phyloP scores from a whole-genome alignment of 306 rosid genomes.

The Sesbania bispinosa region DNA sequence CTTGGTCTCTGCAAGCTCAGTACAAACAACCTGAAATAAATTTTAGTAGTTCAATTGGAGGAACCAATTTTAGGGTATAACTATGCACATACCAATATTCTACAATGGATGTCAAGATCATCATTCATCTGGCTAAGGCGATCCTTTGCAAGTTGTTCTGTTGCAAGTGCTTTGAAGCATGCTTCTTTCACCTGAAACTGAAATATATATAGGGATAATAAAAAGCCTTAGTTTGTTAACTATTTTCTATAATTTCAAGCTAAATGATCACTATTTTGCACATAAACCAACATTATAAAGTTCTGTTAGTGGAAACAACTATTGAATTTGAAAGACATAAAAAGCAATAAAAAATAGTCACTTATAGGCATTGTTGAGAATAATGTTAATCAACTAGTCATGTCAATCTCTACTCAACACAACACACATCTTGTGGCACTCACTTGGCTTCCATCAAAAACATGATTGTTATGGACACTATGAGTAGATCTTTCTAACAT shows the following conservation, averaged over 20 bases:
- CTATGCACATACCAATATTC: slow-evolving; percentile 46
- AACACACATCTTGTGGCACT: slow-evolving; percentile 20
- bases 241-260: background rate
- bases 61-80: background rate
- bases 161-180: slow-evolving; percentile 61
- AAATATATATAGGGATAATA: background rate
- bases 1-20: slow-evolving; percentile 66
- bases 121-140: slow-evolving; percentile 62
- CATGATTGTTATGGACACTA: slow-evolving; percentile 21
- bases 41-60: slow-evolving; percentile 1
- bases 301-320: too few relatives aligned
- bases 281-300: too few relatives aligned
- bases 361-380: too few relatives aligned
- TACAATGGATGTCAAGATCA: slow-evolving; percentile 69
- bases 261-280: too few relatives aligned
- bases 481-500: slow-evolving; percentile 42
- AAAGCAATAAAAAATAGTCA: too few relatives aligned
- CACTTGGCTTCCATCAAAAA: slow-evolving; percentile 39
- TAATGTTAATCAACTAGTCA: background rate
- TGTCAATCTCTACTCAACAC: background rate
- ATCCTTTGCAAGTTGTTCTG: slow-evolving; percentile 53
- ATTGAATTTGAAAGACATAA: too few relatives aligned
- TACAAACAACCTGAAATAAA: slow-evolving; percentile 13
- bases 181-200: slow-evolving; percentile 67
- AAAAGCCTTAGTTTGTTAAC: background rate